A percentile compares a stretch with the other conserved stretches of the same genome.
phyloP scores from a whole-genome alignment of 139 green algal genomes.

The Chlamydomonas sp. region DNA sequence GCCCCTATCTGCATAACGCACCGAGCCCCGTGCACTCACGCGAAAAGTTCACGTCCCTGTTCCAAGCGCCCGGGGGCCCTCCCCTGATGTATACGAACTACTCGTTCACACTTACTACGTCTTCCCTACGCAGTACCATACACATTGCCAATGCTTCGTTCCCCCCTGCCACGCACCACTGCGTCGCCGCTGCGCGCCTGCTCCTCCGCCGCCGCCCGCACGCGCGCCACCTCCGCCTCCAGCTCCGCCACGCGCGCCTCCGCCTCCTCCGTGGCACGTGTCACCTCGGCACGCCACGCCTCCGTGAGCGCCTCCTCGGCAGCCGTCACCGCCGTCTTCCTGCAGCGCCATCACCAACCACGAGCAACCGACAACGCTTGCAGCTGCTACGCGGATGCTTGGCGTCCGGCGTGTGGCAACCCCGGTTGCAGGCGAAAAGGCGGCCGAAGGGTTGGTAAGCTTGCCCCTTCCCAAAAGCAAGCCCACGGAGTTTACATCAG shows the following conservation, averaged over 20 bases:
- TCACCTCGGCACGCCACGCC: slow-evolving; percentile 50
- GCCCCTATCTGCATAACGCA: too few species aligned
- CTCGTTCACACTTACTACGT: too few species aligned
- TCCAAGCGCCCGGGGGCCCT: too few species aligned
- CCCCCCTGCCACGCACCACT: slow-evolving; percentile 19
- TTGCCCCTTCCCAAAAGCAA: not conserved
- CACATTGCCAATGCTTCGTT: too few species aligned
- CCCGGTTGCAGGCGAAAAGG: not conserved
- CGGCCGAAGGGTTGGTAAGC: too few species aligned
- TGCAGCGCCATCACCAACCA: not conserved
- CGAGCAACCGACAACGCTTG: not conserved
- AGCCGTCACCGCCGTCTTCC: slow-evolving; percentile 42
- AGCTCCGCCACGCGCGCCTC: slow-evolving; percentile 28
- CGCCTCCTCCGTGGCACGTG: slow-evolving; percentile 16
- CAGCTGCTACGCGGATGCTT: not conserved
- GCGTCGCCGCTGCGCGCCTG: slow-evolving; percentile 10
- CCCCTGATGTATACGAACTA: too few species aligned
- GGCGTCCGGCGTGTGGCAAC: not conserved
- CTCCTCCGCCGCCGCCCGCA: slow-evolving; percentile 49
- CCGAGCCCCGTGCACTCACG: too few species aligned
- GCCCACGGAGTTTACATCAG: not conserved
- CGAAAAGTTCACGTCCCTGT: too few species aligned
- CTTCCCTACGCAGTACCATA: too few species aligned
- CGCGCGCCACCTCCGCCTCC: slow-evolving; percentile 50
- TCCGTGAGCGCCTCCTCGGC: slow-evolving; percentile 42